These are phyloP conservation scores for Rhodamnia argentea DNA, from an alignment of 345 rosid genomes.

Conservation along the genomic window DNA sequence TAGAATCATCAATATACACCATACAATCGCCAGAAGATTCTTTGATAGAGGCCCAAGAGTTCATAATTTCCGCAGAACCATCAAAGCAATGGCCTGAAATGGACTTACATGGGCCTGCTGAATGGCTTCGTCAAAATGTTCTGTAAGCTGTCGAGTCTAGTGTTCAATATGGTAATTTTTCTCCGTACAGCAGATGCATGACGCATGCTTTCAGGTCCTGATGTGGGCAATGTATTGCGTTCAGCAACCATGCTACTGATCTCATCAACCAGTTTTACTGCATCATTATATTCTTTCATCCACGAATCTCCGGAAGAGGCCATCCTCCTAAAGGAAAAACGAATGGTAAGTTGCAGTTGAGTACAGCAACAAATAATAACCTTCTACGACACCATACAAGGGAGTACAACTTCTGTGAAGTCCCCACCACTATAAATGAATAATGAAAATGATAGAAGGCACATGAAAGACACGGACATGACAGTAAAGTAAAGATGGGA, in stretches of 20 bases:
- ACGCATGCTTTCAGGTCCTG: slow-evolving; percentile 87
- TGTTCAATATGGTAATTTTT: slow-evolving; percentile 82
- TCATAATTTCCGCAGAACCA: neutral
- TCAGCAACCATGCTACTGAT: slow-evolving; percentile 80
- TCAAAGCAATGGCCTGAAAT: neutral
- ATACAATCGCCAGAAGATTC: neutral
- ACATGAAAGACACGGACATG: neutral
- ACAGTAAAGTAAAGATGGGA: neutral
- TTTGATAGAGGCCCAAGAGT: neutral
- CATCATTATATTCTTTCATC: slow-evolving; percentile 82
- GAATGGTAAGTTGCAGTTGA: neutral
- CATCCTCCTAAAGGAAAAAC: slow-evolving; percentile 30
- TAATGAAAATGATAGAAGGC: neutral
- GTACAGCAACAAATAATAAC: neutral
- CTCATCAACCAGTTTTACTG: slow-evolving; percentile 64
- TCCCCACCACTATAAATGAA: neutral
- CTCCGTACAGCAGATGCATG: slow-evolving; percentile 78
- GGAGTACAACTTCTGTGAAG: neutral
- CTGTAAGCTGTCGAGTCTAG: slow-evolving; percentile 70
- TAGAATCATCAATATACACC: neutral
- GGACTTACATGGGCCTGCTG: slow-evolving; percentile 59
- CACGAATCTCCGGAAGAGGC: slow-evolving; percentile 71
- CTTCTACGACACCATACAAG: neutral
- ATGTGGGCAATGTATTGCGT: slow-evolving; percentile 29
- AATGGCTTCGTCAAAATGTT: slow-evolving; percentile 61